phyloP scores from a whole-genome alignment of 2,329 filamentous ascomycete genomes.

The Daldinia sp. region DNA sequence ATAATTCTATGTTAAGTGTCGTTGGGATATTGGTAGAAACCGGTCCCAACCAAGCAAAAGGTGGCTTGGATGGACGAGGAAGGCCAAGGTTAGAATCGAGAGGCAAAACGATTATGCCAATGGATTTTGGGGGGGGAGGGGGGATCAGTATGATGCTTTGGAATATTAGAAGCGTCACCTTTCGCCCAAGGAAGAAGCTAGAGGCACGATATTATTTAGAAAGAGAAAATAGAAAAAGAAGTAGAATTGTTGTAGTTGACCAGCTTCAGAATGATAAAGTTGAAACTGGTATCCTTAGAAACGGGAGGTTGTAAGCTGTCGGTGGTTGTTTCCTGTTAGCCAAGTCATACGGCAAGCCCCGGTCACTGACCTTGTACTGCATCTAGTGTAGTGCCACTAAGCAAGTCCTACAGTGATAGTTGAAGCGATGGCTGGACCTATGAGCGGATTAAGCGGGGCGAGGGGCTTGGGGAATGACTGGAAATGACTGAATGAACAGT shows the following conservation, averaged over 20 bases:
- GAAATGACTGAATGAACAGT: not conserved
- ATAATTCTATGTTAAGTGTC: conserved; percentile 11
- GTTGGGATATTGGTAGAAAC: not conserved
- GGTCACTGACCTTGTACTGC: conserved; percentile 13
- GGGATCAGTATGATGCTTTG: conserved; percentile 11
- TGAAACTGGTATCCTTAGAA: conserved; percentile 2
- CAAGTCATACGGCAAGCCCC: conserved; percentile 40
- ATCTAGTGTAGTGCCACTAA: conserved; percentile 2
- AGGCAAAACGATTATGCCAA: not conserved
- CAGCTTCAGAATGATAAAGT: conserved; percentile 19
- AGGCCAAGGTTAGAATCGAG: not conserved
- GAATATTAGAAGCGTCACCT: conserved; percentile 4
- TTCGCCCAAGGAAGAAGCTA: not conserved
- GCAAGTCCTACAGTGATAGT: not conserved
- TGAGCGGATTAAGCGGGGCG: conserved; percentile 16
- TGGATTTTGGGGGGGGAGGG: not conserved
- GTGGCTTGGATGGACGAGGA: conserved; percentile 6
- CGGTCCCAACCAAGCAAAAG: conserved; percentile 8
- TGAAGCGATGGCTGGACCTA: not conserved
- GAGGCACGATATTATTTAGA: not conserved
- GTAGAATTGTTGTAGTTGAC: not conserved
- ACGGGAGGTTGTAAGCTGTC: conserved; percentile 1
- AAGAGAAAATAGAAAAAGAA: not conserved
- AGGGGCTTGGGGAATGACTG: conserved; percentile 30
- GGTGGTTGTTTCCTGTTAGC: not conserved